phyloP scores from a whole-genome alignment of 148 eudicot species.

The Rhododendron henanense region DNA sequence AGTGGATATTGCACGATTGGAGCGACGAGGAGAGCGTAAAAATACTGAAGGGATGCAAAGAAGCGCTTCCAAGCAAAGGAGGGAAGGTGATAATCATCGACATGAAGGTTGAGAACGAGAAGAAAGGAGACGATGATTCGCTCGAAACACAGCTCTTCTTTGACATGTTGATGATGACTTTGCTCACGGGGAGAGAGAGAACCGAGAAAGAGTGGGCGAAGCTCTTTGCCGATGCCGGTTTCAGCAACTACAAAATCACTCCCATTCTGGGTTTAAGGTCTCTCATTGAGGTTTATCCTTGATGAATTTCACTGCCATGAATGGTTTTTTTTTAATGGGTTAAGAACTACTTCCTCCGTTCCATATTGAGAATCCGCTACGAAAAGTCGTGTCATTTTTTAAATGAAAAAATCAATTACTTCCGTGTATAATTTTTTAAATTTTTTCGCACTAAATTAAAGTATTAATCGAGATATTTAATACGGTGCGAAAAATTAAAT shows the following conservation, averaged over 20 bases:
- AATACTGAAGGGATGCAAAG: constrained; percentile 5
- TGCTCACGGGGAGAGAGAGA: constrained; percentile 6
- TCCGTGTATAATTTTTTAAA: too few species aligned
- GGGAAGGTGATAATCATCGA: constrained; percentile 18
- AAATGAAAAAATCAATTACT: too few species aligned
- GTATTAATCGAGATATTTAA: too few species aligned
- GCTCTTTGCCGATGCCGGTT: constrained; percentile 6
- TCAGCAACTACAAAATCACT: constrained; percentile 9
- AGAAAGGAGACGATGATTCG: neutral
- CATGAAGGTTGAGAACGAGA: constrained; percentile 2
- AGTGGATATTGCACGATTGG: constrained; percentile 16
- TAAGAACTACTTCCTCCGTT: too few species aligned
- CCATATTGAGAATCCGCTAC: too few species aligned
- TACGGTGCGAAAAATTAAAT: too few species aligned
- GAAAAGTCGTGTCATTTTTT: too few species aligned
- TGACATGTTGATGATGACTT: constrained; percentile 15
- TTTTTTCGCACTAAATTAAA: too few species aligned
- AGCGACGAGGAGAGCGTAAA: constrained; percentile 6
- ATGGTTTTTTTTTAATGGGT: too few species aligned
- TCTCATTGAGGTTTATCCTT: constrained; percentile 15
- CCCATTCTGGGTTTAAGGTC: constrained; percentile 14
- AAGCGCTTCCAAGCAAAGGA: constrained; percentile 16
- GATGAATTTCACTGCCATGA: neutral
- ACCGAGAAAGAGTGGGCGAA: constrained; percentile 12
- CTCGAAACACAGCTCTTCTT: constrained; percentile 2